phyloP scores from a whole-genome alignment of 2,329 filamentous ascomycete species.

The Rutstroemia sp. region DNA sequence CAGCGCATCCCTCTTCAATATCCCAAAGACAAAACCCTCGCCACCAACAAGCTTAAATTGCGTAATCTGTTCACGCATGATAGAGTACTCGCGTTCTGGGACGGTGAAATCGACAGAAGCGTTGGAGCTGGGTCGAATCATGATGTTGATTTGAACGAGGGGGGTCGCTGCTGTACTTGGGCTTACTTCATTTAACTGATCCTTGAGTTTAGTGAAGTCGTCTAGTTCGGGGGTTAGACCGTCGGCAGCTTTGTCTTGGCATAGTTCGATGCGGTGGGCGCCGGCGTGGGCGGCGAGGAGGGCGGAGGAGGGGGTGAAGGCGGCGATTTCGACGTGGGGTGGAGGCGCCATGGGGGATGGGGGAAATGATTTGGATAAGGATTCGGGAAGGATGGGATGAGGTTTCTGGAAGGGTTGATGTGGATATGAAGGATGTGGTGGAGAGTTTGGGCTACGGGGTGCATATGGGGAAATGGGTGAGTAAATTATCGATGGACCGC shows the following conservation, averaged over 20 bases:
- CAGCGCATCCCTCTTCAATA: slow-evolving; percentile 29
- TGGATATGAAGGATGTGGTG: background rate
- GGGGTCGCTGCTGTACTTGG: too few relatives aligned
- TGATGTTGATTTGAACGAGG: too few relatives aligned
- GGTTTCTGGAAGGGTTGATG: background rate
- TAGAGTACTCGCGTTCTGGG: background rate
- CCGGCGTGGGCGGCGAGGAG: slow-evolving; percentile 34
- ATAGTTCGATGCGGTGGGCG: slow-evolving; percentile 45
- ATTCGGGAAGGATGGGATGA: background rate
- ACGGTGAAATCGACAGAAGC: slow-evolving; percentile 29
- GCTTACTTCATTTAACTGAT: too few relatives aligned
- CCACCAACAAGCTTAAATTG: slow-evolving; percentile 29
- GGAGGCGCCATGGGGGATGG: background rate
- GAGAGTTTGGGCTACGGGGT: background rate
- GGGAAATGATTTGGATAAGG: background rate
- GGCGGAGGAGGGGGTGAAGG: slow-evolving; percentile 38
- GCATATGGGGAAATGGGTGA: too few relatives aligned
- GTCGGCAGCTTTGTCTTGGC: slow-evolving; percentile 33
- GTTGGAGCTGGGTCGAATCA: slow-evolving; percentile 8
- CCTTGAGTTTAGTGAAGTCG: slow-evolving; percentile 10
- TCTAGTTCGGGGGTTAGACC: slow-evolving; percentile 34
- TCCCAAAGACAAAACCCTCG: slow-evolving; percentile 45
- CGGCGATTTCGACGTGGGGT: slow-evolving; percentile 39
- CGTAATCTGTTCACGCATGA: slow-evolving; percentile 36
- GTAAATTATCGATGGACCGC: too few relatives aligned